Percentiles rank a stretch among this genome's conserved stretches.
Conservation (phyloP, 192 early-diverging fungal species). For the Linnemannia schmuckeri region DNA sequence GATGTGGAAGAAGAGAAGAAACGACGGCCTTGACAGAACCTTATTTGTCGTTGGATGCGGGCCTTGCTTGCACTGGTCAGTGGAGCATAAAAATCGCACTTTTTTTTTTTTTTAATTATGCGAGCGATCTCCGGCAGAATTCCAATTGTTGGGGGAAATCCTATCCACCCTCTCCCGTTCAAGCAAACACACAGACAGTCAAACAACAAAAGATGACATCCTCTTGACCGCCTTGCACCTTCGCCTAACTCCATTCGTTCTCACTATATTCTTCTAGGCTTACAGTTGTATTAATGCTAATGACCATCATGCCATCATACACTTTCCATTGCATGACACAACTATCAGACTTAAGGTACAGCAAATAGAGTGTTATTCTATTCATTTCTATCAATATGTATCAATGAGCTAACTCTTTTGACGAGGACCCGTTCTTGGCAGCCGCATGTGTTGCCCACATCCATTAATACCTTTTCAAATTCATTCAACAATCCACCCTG, state of each 20-base stretch:
- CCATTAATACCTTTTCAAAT: no score
- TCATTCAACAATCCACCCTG: background rate
- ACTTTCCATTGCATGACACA: no score
- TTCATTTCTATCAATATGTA: no score
- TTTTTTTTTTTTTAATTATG: background rate
- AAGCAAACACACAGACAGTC: no score
- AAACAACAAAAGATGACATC: background rate
- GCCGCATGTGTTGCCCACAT: background rate
- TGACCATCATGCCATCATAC: no score
- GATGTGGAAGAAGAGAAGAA: no score
- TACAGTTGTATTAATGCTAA: no score
- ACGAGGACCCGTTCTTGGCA: constrained; percentile 15
- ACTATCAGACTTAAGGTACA: no score
- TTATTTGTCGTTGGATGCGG: background rate
- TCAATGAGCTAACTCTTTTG: background rate
- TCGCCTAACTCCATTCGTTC: no score
- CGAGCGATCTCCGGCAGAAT: background rate
- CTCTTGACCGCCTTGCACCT: background rate
- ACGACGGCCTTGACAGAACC: background rate
- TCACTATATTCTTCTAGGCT: no score
- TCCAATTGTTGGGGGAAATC: constrained; percentile 23
- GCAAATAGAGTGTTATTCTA: no score
- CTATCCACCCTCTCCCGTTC: no score
- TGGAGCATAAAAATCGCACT: background rate
- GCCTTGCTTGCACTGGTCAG: constrained; percentile 9